Base-by-base conservation (phyloP, 2,329 filamentous ascomycete genomes). In the Xylaria sp. region DNA sequence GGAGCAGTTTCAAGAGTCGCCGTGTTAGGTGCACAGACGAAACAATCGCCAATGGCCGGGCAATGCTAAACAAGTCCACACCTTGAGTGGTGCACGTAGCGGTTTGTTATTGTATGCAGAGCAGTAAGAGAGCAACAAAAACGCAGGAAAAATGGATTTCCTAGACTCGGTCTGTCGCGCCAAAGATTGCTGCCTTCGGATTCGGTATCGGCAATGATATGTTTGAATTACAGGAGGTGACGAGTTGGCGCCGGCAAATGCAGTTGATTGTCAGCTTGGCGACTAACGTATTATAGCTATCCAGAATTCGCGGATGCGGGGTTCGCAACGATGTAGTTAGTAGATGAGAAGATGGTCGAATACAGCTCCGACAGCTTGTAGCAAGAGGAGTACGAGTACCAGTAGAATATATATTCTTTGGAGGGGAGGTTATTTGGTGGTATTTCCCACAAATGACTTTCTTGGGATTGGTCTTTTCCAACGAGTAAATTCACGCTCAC, bases 271-370 rank as follows among this genome's bases (percentile, higher is more conserved):
- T n/a, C n/a, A n/a, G 46, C 38, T 25, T 4, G 40, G 35, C 58
- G 38, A 54, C 49, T 52, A 23, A 33, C 46, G 51, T 52, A 57
- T 21, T 42, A 42, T 19, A 12, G 5, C 43, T 28, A 49, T 51
- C 45, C 21, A 51, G 42, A 35, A 28, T 5, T 12, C 21, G n/a
- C 53, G 46, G 45, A 57, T 47, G 19, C 54, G 56, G 21, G 17
- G 42, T 47, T 19, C 23, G 17, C 35, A 19, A 40, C 35, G 35
- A 28, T 17, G 21, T 14, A 14, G 28, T 31, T 45, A 38, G 42
- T 28, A 12, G 56, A 57, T 57, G 59, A 57, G 38, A 47, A 57
- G 56, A 49, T 52, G 54, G 60, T 60, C 49, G 47, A 57, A 45
- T 60, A n/a, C n/a, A n/a, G n/a, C n/a, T n/a, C n/a, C n/a, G n/a